Percentiles rank a stretch among this genome's conserved stretches.
These are phyloP conservation scores for Lizonia empirigonia DNA, from an alignment of 2,329 filamentous ascomycete genomes.

Conservation along the genomic window DNA sequence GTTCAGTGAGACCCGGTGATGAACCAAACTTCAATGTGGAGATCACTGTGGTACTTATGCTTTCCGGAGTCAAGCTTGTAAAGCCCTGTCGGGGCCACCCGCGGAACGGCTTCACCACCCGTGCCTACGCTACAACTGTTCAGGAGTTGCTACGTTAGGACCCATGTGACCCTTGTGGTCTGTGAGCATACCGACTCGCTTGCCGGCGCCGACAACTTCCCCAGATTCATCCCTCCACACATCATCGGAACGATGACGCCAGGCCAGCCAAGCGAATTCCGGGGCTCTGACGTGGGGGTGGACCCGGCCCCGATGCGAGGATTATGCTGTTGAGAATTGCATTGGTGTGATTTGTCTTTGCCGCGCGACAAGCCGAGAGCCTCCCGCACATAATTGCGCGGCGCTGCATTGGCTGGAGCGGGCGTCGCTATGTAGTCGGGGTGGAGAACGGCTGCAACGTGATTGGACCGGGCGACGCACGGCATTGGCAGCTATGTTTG, in stretches of 20 bases:
- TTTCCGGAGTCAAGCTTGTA: background rate
- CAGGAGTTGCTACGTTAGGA: constrained; percentile 13
- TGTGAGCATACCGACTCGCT: background rate
- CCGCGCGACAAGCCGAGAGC: background rate
- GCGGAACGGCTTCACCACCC: background rate
- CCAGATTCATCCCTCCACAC: constrained; percentile 6
- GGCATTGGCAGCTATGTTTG: constrained; percentile 8
- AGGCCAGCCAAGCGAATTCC: constrained; percentile 5
- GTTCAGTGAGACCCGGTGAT: constrained; percentile 7
- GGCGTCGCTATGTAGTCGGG: background rate
- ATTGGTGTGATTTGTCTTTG: background rate
- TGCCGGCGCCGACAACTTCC: constrained; percentile 7
- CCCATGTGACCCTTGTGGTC: background rate
- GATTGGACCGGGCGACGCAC: constrained; percentile 6
- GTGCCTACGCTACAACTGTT: background rate
- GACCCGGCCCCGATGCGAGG: background rate
- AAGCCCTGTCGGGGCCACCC: background rate
- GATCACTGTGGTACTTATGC: constrained; percentile 16
- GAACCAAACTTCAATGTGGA: constrained; percentile 3
- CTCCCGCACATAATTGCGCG: background rate
- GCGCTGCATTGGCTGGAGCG: constrained; percentile 6
- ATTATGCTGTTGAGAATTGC: background rate
- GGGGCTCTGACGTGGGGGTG: constrained; percentile 12
- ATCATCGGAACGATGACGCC: constrained; percentile 4
- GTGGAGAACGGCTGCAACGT: background rate